Base-by-base conservation (phyloP, 2,329 filamentous ascomycete genomes). In the Endoconidiophora polonica region DNA sequence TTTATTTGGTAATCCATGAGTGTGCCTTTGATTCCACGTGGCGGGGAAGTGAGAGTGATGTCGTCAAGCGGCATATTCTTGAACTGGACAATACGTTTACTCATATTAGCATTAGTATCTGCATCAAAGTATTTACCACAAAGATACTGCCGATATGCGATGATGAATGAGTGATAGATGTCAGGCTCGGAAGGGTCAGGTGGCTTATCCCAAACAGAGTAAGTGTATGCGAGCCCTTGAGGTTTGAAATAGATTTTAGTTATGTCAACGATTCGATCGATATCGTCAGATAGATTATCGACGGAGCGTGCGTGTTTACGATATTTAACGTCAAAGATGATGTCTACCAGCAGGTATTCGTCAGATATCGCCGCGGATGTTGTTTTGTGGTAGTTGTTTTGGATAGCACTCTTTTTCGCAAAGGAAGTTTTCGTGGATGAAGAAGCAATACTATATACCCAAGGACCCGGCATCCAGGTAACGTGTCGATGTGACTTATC, bases 1-100 rank as follows among this genome's bases (percentile, higher is more conserved):
- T 95, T 85, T 42, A 93, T 67, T 61, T 98, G 91, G 59, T 98
- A 96, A 33, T 79, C 76, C 88, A 96, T 96, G 52, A 96, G 69
- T 56, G 87, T 77, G 22, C 88, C 87, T 29, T 75, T 76, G 5
- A 96, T 69, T 12, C 78, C 78, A 1, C 72, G 66, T 0, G 91
- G 91, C 59, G 96, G 90, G 12, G 69, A 65, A 37, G 78, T 69
- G 55, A 86, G 72, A 56, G 86, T 76, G 50, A 72, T 68, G 10
- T 54, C 37, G 12, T 56, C 52, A 57, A 94, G 94, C 41, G 81
- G 68, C 39, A 72, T 66, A 9, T 67, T 64, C 55, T 86, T 80
- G 56, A 79, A 81, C n/a, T 73, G 69, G 29, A 76, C 73, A 39
- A 94, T 68, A 16, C 84, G 81, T 36, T 77, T 72, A 55, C 72